A percentile compares a stretch with the other conserved stretches of the same genome.
Conservation (phyloP, 139 green algal genomes). For the Zygnema cylindricum region DNA sequence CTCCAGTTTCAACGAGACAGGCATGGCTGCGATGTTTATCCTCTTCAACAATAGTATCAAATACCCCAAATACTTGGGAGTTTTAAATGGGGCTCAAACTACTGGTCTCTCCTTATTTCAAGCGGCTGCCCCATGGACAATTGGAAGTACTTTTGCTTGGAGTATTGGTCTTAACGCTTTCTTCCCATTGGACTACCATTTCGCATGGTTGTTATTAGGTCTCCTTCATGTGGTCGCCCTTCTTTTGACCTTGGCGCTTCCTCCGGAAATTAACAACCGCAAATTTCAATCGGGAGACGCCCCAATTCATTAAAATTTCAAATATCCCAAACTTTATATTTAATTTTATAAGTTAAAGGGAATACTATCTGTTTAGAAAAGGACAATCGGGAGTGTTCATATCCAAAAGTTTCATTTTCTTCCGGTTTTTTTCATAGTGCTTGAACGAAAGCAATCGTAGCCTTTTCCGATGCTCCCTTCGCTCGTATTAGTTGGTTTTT, state of each 20-base stretch:
- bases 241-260: background rate
- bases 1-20: slow-evolving; percentile 17
- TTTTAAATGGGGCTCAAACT: background rate
- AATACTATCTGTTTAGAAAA: no score
- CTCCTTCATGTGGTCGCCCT: slow-evolving; percentile 4
- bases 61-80: slow-evolving; percentile 11
- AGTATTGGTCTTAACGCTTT: background rate
- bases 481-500: no score
- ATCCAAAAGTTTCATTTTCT: no score
- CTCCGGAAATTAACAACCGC: background rate
- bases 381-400: no score
- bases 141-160: slow-evolving; percentile 21
- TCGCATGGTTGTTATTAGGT: slow-evolving; percentile 20
- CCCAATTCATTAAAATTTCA: background rate
- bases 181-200: slow-evolving; percentile 25
- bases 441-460: no score
- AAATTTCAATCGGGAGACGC: background rate
- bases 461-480: no score
- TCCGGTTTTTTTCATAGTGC: no score
- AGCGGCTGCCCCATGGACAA: background rate
- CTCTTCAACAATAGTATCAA: slow-evolving; percentile 6
- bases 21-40: slow-evolving; percentile 20
- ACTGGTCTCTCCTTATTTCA: background rate
- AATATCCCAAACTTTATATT: no score
- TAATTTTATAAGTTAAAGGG: no score